A percentile compares a stretch with the other conserved stretches of the same genome.
Conservation (phyloP, 73 alveolate genomes). For the Stentor coeruleus region DNA sequence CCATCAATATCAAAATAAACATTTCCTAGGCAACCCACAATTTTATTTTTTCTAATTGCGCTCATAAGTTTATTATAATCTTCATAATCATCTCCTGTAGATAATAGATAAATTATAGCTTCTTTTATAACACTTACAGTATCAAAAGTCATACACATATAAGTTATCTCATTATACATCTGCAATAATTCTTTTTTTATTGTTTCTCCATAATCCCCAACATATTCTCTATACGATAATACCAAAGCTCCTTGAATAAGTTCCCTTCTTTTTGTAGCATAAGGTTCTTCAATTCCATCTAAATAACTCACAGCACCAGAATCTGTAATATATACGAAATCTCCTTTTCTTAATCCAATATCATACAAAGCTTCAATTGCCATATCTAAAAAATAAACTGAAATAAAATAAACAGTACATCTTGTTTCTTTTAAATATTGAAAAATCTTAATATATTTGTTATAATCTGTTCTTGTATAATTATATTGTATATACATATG, state of each 20-base stretch:
- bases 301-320: not conserved
- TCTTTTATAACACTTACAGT: not conserved
- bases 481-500: not conserved
- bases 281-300: not conserved
- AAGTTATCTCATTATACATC: not conserved
- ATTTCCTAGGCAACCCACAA: not conserved
- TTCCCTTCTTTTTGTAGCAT: not conserved
- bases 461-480: not conserved
- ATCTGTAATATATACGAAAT: no score
- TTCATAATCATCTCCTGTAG: not conserved
- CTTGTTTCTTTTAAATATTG: not conserved
- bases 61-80: not conserved
- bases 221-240: not conserved
- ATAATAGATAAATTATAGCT: not conserved
- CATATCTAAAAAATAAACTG: not conserved
- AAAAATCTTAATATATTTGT: not conserved
- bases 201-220: not conserved
- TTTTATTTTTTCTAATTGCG: not conserved
- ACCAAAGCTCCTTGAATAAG: not conserved
- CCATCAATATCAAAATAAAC: not conserved
- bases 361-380: not conserved
- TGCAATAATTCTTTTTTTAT: not conserved
- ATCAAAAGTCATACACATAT: slow-evolving; percentile 4
- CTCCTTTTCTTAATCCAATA: not conserved
- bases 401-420: not conserved